These are phyloP conservation scores for Cephalotrichum gorgonifer DNA, from an alignment of 2,329 filamentous ascomycete species.

Conservation along the genomic window DNA sequence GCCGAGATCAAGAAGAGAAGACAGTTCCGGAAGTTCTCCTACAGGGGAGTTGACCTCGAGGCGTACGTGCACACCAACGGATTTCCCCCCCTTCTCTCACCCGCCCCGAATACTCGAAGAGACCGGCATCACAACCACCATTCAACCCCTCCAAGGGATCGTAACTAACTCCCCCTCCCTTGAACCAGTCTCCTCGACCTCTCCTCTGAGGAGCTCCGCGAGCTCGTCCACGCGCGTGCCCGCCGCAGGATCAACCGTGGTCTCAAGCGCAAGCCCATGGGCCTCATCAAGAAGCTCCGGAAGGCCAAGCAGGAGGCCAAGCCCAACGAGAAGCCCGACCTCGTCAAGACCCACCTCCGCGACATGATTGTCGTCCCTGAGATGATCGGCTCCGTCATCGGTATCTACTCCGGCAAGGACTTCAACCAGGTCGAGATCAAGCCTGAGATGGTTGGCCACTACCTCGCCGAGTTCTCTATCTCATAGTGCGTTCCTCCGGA, in stretches of 20 bases:
- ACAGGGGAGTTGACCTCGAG: constrained; percentile 98
- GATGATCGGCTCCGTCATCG: constrained; percentile 98
- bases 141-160: background rate
- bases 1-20: constrained; percentile 99
- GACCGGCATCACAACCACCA: background rate
- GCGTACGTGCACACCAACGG: constrained; percentile 59
- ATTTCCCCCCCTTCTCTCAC: background rate
- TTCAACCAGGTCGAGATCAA: constrained; percentile 99
- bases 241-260: constrained; percentile 99
- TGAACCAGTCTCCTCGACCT: constrained; percentile 85
- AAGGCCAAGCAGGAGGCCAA: constrained; percentile 98
- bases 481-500: constrained; percentile 78
- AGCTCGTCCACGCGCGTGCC: constrained; percentile 98
- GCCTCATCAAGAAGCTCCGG: constrained; percentile 99
- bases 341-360: constrained; percentile 98
- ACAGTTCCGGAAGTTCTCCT: constrained; percentile 99
- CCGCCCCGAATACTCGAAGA: background rate
- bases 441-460: constrained; percentile 99
- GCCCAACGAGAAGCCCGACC: constrained; percentile 99
- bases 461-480: constrained; percentile 98
- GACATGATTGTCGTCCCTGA: constrained; percentile 99
- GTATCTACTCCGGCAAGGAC: constrained; percentile 99
- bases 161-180: too few relatives aligned
- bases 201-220: constrained; percentile 94
- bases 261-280: constrained; percentile 99